Evolutionary conservation across 805 yeast genomes (phyloP).

Genomic region (Nakazawaea holstii): DNA sequence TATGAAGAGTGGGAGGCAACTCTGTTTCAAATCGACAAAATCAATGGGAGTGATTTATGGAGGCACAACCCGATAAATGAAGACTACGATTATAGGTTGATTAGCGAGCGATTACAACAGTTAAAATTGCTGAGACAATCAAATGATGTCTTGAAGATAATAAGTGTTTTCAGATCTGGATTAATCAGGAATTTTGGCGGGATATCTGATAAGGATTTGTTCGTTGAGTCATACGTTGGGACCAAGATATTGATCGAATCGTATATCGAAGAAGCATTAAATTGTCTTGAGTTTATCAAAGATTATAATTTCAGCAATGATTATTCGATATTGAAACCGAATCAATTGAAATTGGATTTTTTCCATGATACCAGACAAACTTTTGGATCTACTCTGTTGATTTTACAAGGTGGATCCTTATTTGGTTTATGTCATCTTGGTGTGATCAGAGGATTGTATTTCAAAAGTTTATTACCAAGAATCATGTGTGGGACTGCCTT

Average conservation of each 20-base stretch:
- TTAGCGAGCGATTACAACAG: constrained; percentile 64
- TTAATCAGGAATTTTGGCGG: constrained; percentile 89
- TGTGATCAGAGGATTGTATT: constrained; percentile 77
- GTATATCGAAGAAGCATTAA: constrained; percentile 70
- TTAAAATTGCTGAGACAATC: constrained; percentile 56
- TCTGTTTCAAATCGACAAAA: constrained; percentile 43
- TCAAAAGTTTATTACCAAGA: constrained; percentile 71
- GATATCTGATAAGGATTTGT: constrained; percentile 71
- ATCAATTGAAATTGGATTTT: constrained; percentile 63
- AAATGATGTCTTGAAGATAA: constrained; percentile 51
- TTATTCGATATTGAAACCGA: constrained; percentile 36
- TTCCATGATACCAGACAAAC: constrained; percentile 85
- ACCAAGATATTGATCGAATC: constrained; percentile 88
- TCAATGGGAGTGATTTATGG: constrained; percentile 58
- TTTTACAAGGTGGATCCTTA: constrained; percentile 91
- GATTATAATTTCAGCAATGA: constrained; percentile 26
- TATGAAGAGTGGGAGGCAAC: constrained; percentile 68
- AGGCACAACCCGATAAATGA: constrained; percentile 77
- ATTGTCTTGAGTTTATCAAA: constrained; percentile 57
- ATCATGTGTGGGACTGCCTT: constrained; percentile 90
- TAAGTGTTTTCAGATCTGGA: constrained; percentile 74
- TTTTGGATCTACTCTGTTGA: constrained; percentile 84
- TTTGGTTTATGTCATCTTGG: constrained; percentile 95
- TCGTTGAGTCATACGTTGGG: constrained; percentile 79
- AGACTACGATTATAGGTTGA: constrained; percentile 79